These are phyloP conservation scores for Meira miltonrushii DNA, from an alignment of 1,284 basidiomycete species.

Conservation along the genomic window DNA sequence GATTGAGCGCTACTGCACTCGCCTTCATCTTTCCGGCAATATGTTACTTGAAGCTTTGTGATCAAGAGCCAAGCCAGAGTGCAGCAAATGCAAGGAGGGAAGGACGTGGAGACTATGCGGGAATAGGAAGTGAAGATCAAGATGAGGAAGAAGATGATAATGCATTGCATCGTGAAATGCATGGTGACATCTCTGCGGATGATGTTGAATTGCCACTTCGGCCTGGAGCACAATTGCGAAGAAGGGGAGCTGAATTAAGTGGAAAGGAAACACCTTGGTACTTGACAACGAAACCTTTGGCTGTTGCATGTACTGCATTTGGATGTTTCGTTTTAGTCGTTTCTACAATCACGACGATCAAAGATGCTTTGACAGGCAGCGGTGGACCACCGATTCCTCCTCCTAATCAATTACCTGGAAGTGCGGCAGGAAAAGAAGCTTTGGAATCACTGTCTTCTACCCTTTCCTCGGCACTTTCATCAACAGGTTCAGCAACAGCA, in stretches of 20 bases:
- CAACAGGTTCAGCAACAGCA: neutral
- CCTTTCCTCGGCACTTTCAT: neutral
- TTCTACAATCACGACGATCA: neutral
- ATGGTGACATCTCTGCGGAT: slow-evolving; percentile 20
- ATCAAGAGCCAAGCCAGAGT: slow-evolving; percentile 16
- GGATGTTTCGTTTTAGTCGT: slow-evolving; percentile 44
- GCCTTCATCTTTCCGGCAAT: slow-evolving; percentile 69
- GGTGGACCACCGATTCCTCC: slow-evolving; percentile 61
- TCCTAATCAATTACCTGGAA: slow-evolving; percentile 60
- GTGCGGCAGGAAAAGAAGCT: slow-evolving; percentile 43
- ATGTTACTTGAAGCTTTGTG: slow-evolving; percentile 49
- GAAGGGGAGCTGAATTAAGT: neutral
- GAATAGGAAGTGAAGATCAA: slow-evolving; percentile 14
- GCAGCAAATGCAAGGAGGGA: slow-evolving; percentile 2
- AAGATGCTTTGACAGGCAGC: slow-evolving; percentile 59
- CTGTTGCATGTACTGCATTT: slow-evolving; percentile 43
- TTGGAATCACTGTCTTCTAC: too few species aligned
- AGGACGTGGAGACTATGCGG: neutral
- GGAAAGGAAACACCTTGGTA: slow-evolving; percentile 27
- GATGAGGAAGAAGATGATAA: slow-evolving; percentile 24
- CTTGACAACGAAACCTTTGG: slow-evolving; percentile 45
- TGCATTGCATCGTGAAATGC: slow-evolving; percentile 12
- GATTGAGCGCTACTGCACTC: slow-evolving; percentile 84
- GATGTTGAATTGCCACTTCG: slow-evolving; percentile 46
- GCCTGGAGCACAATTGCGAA: slow-evolving; percentile 37